phyloP scores from a whole-genome alignment of 768 basidiomycete genomes.

The Tricholoma furcatifolium region DNA sequence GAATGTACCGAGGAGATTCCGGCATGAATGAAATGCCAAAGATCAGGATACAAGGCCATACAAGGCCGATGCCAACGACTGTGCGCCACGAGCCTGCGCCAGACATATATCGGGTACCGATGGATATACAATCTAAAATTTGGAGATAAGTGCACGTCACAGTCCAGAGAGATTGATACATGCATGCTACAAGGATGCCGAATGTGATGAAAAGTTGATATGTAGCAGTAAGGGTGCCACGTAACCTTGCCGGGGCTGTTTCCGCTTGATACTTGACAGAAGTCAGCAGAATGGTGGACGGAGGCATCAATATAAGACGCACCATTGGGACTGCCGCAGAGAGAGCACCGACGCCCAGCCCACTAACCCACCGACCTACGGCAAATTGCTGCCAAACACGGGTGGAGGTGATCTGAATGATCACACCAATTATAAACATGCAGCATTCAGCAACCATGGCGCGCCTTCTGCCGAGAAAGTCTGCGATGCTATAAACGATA shows the following conservation, averaged over 20 bases:
- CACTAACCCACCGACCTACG: constrained; percentile 63
- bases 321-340: constrained; percentile 69
- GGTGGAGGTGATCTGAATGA: constrained; percentile 53
- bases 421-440: constrained; percentile 58
- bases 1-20: constrained; percentile 51
- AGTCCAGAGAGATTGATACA: constrained; percentile 14
- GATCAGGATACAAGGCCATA: constrained; percentile 63
- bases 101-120: constrained; percentile 54
- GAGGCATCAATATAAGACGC: constrained; percentile 4
- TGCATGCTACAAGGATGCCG: constrained; percentile 67
- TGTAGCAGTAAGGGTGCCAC: constrained; percentile 64
- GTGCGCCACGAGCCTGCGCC: constrained; percentile 59
- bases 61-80: constrained; percentile 57
- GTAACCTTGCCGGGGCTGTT: constrained; percentile 68
- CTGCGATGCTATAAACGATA: constrained; percentile 45
- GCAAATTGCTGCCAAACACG: constrained; percentile 65
- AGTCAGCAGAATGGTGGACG: constrained; percentile 2
- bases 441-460: constrained; percentile 64
- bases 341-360: constrained; percentile 67
- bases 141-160: neutral
- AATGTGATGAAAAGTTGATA: constrained; percentile 68
- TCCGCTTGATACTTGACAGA: constrained; percentile 62
- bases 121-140: constrained; percentile 57
- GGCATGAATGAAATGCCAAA: constrained; percentile 71
- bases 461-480: constrained; percentile 61